Percentiles rank a stretch among this genome's conserved stretches.
Evolutionary conservation across 345 rosid genomes (phyloP).

Genomic region (Litchi chinensis): DNA sequence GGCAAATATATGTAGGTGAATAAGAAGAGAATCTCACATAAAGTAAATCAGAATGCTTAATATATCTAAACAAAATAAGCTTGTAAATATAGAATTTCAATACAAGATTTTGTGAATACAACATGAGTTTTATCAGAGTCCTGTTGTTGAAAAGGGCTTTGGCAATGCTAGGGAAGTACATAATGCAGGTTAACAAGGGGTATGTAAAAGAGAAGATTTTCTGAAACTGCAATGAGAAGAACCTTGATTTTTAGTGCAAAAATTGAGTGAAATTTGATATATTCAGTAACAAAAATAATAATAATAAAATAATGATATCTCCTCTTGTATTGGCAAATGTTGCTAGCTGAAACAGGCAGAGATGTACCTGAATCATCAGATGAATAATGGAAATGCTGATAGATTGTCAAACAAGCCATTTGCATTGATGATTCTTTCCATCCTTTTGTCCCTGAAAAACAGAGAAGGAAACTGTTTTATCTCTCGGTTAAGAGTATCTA

Average conservation of each 20-base stretch:
- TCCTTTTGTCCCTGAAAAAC: not conserved
- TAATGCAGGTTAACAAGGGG: not conserved
- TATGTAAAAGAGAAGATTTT: constrained; percentile 1
- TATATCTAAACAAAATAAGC: too few relatives aligned
- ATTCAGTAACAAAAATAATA: not conserved
- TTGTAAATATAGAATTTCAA: too few relatives aligned
- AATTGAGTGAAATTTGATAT: not conserved
- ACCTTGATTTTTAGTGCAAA: not conserved
- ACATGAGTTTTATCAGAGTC: too few relatives aligned
- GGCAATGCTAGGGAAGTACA: not conserved
- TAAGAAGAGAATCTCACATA: too few relatives aligned
- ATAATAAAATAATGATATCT: not conserved
- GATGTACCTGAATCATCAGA: not conserved
- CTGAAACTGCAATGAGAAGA: constrained; percentile 2
- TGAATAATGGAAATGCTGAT: not conserved
- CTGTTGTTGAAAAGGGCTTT: too few relatives aligned
- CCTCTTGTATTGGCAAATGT: constrained; percentile 7
- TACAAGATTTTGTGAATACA: too few relatives aligned
- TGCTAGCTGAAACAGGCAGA: not conserved
- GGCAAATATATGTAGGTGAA: too few relatives aligned
- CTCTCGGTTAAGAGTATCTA: not conserved
- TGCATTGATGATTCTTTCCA: not conserved
- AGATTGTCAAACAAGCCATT: not conserved
- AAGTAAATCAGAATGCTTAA: too few relatives aligned
- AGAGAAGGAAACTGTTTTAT: not conserved